A percentile compares a stretch with the other conserved stretches of the same genome.
Evolutionary conservation across 192 early-diverging fungal genomes (phyloP).

Genomic region (Entomortierella beljakovae): DNA sequence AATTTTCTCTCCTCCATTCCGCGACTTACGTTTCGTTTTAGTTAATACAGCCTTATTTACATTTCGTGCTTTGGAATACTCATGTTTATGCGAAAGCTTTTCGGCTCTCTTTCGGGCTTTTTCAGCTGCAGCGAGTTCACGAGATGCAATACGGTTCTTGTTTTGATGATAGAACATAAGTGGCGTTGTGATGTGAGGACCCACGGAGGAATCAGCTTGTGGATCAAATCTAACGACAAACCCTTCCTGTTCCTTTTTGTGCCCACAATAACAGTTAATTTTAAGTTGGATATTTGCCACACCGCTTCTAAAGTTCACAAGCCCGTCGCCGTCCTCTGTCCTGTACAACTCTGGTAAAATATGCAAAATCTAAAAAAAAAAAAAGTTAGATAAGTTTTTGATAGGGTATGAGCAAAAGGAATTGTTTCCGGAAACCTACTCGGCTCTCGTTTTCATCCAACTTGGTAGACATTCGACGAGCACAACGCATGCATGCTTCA

Average conservation of each 20-base stretch:
- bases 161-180: slow-evolving; percentile 55
- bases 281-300: slow-evolving; percentile 52
- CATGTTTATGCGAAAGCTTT: slow-evolving; percentile 16
- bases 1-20: neutral
- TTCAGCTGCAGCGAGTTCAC: slow-evolving; percentile 26
- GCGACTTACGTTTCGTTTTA: slow-evolving; percentile 24
- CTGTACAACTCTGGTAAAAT: slow-evolving; percentile 40
- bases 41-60: slow-evolving; percentile 18
- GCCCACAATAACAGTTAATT: slow-evolving; percentile 49
- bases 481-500: slow-evolving; percentile 44
- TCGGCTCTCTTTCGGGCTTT: slow-evolving; percentile 44
- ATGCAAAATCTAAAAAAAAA: slow-evolving; percentile 32
- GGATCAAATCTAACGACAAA: slow-evolving; percentile 49
- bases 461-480: slow-evolving; percentile 49
- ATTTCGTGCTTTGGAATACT: slow-evolving; percentile 14
- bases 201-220: slow-evolving; percentile 18
- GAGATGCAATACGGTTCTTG: slow-evolving; percentile 46
- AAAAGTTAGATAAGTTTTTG: too few relatives aligned
- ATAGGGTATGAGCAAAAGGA: too few relatives aligned
- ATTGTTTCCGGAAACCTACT: slow-evolving; percentile 21
- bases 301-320: slow-evolving; percentile 41
- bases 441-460: slow-evolving; percentile 42
- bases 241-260: slow-evolving; percentile 48
- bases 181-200: slow-evolving; percentile 33
- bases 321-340: slow-evolving; percentile 35